Conservation (phyloP, 1,284 basidiomycete genomes). For the Trichosporon sp. region DNA sequence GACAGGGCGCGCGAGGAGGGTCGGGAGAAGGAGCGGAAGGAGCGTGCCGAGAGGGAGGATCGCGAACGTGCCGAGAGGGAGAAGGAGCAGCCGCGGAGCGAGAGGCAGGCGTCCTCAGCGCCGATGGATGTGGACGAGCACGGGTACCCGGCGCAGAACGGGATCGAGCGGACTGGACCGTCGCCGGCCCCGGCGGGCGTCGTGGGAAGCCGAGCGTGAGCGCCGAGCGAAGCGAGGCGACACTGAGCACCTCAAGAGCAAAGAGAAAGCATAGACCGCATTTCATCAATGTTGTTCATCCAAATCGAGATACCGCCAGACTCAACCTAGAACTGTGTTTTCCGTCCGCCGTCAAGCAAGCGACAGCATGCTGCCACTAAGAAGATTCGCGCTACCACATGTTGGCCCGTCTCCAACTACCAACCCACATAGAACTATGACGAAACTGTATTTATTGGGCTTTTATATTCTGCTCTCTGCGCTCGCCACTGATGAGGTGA, state of each 20-base stretch:
- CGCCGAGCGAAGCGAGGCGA: constrained; percentile 8
- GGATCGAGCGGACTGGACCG: not conserved
- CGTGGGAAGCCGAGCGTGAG: not conserved
- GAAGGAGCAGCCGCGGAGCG: not conserved
- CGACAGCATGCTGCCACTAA: no score
- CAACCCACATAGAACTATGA: not conserved
- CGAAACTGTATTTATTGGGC: constrained; percentile 13
- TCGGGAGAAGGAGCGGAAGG: constrained; percentile 11
- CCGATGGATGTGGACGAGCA: constrained; percentile 25
- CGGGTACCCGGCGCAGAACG: not conserved
- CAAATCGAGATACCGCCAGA: not conserved
- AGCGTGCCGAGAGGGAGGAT: not conserved
- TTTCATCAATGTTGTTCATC: not conserved
- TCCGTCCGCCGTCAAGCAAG: no score
- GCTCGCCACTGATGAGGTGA: not conserved
- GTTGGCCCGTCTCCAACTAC: not conserved
- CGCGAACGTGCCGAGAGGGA: not conserved
- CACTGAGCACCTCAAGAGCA: not conserved
- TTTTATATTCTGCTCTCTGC: constrained; percentile 7
- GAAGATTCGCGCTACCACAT: not conserved
- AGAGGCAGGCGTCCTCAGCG: not conserved
- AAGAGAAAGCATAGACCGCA: not conserved
- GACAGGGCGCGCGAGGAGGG: constrained; percentile 4
- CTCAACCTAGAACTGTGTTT: no score
- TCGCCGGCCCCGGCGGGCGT: not conserved